Percentiles rank a stretch among this genome's conserved stretches.
These are phyloP conservation scores for Aspergillus biplanus DNA, from an alignment of 495 filamentous ascomycete species.

Conservation along the genomic window DNA sequence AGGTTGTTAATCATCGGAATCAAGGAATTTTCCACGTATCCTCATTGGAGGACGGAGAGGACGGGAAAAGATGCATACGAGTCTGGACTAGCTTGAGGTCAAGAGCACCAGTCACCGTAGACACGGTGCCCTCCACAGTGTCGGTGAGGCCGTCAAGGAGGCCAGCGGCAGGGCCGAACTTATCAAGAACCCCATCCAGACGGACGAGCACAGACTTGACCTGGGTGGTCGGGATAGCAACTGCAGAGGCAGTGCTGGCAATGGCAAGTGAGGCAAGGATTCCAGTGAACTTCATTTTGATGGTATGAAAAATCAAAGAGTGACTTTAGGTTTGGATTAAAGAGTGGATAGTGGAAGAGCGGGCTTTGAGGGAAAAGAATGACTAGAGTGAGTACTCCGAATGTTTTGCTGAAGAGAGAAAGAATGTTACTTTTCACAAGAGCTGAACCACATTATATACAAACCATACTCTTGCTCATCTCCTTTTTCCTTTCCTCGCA, in stretches of 20 bases:
- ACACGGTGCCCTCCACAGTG: background rate
- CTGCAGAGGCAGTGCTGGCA: constrained; percentile 30
- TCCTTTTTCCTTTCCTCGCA: background rate
- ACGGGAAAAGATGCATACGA: constrained; percentile 13
- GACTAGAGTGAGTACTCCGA: constrained; percentile 22
- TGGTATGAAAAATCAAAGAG: constrained; percentile 17
- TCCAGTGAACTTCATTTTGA: constrained; percentile 49
- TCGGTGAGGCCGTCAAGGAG: constrained; percentile 5
- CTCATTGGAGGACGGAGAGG: background rate
- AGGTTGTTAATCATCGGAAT: background rate
- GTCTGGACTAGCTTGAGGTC: constrained; percentile 16
- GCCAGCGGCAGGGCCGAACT: constrained; percentile 16
- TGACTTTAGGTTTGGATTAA: constrained; percentile 10
- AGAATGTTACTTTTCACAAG: constrained; percentile 1
- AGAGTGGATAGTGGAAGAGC: constrained; percentile 25
- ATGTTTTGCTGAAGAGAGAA: constrained; percentile 22
- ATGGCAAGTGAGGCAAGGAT: constrained; percentile 31
- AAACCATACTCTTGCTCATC: background rate
- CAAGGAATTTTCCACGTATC: background rate
- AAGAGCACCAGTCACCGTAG: background rate
- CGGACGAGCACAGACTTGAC: constrained; percentile 16
- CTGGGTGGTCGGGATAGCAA: constrained; percentile 26
- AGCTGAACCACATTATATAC: background rate
- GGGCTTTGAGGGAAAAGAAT: constrained; percentile 26
- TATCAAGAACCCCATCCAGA: constrained; percentile 19